Percentiles rank a stretch among this genome's conserved stretches.
These are phyloP conservation scores for Nakazawaea anatomiae DNA, from an alignment of 805 yeast genomes.

Conservation along the genomic window DNA sequence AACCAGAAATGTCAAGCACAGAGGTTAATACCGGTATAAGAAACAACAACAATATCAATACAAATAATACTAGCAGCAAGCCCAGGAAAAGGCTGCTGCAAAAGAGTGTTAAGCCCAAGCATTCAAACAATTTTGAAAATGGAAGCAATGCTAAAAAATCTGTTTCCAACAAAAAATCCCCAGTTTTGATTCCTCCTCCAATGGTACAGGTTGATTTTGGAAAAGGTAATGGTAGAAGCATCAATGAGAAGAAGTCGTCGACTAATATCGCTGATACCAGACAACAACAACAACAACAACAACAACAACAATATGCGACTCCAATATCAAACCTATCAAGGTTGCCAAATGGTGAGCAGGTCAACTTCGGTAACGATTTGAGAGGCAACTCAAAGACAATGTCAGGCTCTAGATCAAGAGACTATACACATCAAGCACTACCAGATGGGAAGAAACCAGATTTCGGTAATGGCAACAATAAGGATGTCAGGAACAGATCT, in stretches of 20 bases:
- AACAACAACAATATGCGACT: not conserved
- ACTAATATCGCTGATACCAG: not conserved
- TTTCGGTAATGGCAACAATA: conserved; percentile 8
- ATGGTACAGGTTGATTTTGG: conserved; percentile 9
- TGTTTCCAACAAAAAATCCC: not conserved
- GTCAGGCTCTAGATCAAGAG: not conserved
- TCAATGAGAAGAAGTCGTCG: not conserved
- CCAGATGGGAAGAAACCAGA: conserved; percentile 11
- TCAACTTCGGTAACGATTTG: not conserved
- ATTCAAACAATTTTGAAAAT: not conserved
- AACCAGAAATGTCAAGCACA: not conserved
- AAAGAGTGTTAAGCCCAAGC: not conserved
- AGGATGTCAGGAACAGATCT: not conserved
- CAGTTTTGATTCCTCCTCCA: conserved; percentile 9
- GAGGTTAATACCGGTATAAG: not conserved
- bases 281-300: not conserved
- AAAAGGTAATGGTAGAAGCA: not conserved
- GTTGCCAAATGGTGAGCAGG: conserved; percentile 1
- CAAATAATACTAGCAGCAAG: not conserved
- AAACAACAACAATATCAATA: not conserved
- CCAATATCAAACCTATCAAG: not conserved
- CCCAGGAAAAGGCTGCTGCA: not conserved
- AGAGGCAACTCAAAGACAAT: not conserved
- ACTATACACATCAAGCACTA: conserved; percentile 1
- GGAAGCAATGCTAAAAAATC: not conserved